These are phyloP conservation scores for Phialocephala subalpina DNA, from an alignment of 2,329 filamentous ascomycete genomes.

Conservation along the genomic window DNA sequence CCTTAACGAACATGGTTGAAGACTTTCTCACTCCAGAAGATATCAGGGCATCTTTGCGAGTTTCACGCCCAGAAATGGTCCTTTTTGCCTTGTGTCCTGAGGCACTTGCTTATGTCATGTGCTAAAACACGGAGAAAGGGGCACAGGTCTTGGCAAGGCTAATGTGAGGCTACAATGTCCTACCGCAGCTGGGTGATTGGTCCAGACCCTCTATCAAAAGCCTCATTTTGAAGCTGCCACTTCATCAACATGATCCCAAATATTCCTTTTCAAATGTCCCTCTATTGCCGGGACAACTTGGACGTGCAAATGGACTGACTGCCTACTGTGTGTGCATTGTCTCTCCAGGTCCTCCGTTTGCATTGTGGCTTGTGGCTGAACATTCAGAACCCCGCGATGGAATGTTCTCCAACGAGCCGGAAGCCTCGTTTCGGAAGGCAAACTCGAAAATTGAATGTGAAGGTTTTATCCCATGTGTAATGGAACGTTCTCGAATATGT, in stretches of 20 bases:
- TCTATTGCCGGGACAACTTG: too few species aligned
- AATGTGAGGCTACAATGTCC: constrained; percentile 7
- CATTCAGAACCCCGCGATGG: neutral
- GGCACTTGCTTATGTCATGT: neutral
- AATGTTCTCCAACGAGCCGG: neutral
- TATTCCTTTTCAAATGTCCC: neutral
- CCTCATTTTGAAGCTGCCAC: neutral
- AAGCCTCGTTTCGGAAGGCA: neutral
- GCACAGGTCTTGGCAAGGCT: constrained; percentile 3
- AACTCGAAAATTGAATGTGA: neutral
- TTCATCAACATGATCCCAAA: neutral
- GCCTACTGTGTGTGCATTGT: too few species aligned
- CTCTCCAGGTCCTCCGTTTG: too few species aligned
- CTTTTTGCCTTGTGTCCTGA: constrained; percentile 1
- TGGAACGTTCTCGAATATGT: neutral
- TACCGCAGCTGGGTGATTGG: neutral
- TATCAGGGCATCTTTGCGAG: too few species aligned
- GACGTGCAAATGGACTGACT: too few species aligned
- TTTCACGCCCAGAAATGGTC: neutral
- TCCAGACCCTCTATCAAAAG: neutral
- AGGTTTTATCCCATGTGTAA: neutral
- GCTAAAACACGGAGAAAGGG: constrained; percentile 6
- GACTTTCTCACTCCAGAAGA: too few species aligned
- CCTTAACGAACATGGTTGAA: too few species aligned
- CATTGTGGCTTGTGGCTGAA: neutral